Base-by-base conservation (phyloP, 2,329 filamentous ascomycete genomes). In the Sclerotinia trifoliorum region DNA sequence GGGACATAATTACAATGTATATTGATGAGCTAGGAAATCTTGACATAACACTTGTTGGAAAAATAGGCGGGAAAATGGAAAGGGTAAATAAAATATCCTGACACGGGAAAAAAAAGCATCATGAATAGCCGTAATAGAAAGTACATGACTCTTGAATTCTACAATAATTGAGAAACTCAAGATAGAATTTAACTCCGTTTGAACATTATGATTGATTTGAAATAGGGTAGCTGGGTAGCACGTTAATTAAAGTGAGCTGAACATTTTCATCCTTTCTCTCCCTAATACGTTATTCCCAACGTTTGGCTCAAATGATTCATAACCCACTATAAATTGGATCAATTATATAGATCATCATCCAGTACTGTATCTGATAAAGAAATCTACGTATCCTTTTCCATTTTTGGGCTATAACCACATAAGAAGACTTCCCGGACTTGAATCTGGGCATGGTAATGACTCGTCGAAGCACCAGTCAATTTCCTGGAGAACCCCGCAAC, bases 401-500 rank as follows among this genome's bases (percentile, higher is more conserved):
- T 24, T 32, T 5, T 56, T 57, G 13, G n/a, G n/a, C 17, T 26
- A 42, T 39, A 17, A 57, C 55, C 32, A 8, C n/a, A 24, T 24
- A 35, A 17, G 35, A n/a, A 57, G 7, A 39, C 17, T 8, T 57
- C n/a, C 35, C 32, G 13, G 7, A 2, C n/a, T n/a, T 13, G 4
- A 24, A 39, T 6, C 7, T 42, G 1, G 13, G 7, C 32, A 3
- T 17, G 1, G 5, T 3, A 42, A 24, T 21, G 42, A 19, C 73
- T 70, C 49, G 83, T 74, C 10, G 85, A 72, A 57, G 78, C 80
- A 1, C 83, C 83, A 24, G 76, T 71, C 24, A 79, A 77, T 0
- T 83, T 83, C 71, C 80, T 74, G 0, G 76, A 70, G 68, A 83
- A 86, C 75, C 85, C 84, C 13, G 81, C 74, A 15, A 85, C 77